Evolutionary conservation across 352 stramenopile genomes (phyloP).

Genomic region (Phytophthora sp.): DNA sequence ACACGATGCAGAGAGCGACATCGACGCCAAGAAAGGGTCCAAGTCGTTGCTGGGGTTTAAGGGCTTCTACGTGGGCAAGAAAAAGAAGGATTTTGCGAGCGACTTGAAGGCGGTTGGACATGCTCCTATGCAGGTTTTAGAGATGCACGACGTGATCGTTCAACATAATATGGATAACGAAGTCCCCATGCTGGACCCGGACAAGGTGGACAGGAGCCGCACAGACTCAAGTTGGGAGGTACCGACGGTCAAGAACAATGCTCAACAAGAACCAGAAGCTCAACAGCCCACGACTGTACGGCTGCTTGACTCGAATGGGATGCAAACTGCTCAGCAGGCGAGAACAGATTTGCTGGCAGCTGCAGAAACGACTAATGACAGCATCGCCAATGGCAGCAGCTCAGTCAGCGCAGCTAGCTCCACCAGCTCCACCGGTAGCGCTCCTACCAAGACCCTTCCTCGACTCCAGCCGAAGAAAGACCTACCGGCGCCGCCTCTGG

Average conservation of each 20-base stretch:
- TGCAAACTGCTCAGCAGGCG: slow-evolving; percentile 21
- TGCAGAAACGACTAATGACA: slow-evolving; percentile 4
- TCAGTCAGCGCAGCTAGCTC: slow-evolving; percentile 15
- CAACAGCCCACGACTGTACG: slow-evolving; percentile 7
- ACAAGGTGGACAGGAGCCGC: slow-evolving; percentile 39
- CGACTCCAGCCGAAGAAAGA: slow-evolving; percentile 37
- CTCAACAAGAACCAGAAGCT: slow-evolving; percentile 7
- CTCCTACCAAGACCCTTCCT: slow-evolving; percentile 31
- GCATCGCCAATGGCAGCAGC: slow-evolving; percentile 17
- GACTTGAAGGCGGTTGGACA: slow-evolving; percentile 23
- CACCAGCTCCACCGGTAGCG: slow-evolving; percentile 6
- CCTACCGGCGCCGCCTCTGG: slow-evolving; percentile 5
- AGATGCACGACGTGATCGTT: not conserved
- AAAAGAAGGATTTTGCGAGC: slow-evolving; percentile 24
- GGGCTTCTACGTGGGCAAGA: slow-evolving; percentile 34
- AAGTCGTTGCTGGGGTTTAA: slow-evolving; percentile 34
- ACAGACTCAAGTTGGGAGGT: slow-evolving; percentile 52
- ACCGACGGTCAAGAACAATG: slow-evolving; percentile 10
- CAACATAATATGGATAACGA: slow-evolving; percentile 26
- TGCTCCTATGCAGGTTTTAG: slow-evolving; percentile 21
- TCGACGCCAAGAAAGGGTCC: slow-evolving; percentile 29
- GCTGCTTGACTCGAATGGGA: slow-evolving; percentile 27
- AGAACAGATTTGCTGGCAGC: slow-evolving; percentile 16
- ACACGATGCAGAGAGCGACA: slow-evolving; percentile 5
- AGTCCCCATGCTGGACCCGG: slow-evolving; percentile 44